Evolutionary conservation across 352 stramenopile species (phyloP).

Genomic region (Globisporangium yorkense): DNA sequence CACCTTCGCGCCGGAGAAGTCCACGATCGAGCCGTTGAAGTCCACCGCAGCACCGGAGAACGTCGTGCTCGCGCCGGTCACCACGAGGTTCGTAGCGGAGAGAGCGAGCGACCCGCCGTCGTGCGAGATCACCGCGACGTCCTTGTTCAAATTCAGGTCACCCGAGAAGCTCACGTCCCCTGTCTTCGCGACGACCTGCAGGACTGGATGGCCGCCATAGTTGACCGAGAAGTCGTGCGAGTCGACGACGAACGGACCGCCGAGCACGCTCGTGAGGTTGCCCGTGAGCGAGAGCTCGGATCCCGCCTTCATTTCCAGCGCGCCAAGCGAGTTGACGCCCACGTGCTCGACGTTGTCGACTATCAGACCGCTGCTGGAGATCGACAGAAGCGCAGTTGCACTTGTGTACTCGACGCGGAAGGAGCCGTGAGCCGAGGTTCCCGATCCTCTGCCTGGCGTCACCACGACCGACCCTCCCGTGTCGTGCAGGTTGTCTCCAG

Average conservation of each 20-base stretch:
- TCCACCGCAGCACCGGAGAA: constrained; percentile 8
- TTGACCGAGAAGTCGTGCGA: constrained; percentile 21
- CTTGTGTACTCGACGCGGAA: constrained; percentile 39
- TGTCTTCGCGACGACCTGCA: constrained; percentile 15
- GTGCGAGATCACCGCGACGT: constrained; percentile 22
- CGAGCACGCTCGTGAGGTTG: constrained; percentile 16
- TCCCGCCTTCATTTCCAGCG: constrained; percentile 25
- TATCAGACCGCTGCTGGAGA: constrained; percentile 22
- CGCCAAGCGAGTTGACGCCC: constrained; percentile 22
- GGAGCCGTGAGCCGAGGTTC: constrained; percentile 16
- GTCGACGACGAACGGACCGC: constrained; percentile 23
- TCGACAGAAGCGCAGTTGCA: constrained; percentile 19
- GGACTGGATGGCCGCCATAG: constrained; percentile 3
- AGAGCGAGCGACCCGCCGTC: constrained; percentile 26
- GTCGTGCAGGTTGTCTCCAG: constrained; percentile 25
- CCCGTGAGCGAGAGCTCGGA: constrained; percentile 28
- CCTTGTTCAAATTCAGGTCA: constrained; percentile 16
- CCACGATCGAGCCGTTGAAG: constrained; percentile 2
- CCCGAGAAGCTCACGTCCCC: constrained; percentile 25
- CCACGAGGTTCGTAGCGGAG: constrained; percentile 13
- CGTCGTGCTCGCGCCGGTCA: constrained; percentile 7
- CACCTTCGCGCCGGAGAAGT: constrained; percentile 2
- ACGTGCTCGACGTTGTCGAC: constrained; percentile 31
- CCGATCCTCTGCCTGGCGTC: constrained; percentile 29
- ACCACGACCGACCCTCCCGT: constrained; percentile 35